Evolutionary conservation across 2,329 filamentous ascomycete genomes (phyloP), one percentile per base, ranked within the genome.

Genomic region (Eutypella sp.): DNA sequence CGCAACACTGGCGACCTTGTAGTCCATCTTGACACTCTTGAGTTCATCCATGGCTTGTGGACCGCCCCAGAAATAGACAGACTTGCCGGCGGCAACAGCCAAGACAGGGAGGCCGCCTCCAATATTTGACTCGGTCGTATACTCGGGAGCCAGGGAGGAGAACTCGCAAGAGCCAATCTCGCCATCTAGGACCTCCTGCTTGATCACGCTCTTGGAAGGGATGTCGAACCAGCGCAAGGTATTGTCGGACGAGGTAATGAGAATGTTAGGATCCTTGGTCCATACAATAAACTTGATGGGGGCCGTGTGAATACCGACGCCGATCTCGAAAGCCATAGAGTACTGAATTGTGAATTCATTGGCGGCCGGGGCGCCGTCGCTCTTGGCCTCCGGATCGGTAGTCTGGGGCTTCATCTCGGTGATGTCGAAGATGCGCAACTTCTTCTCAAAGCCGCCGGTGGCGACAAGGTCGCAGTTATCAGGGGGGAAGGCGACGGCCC

Each of bases 271-370:
- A 59, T 95, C 87, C 48, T 82, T 81, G 43, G 89, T 89, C 93
- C 93, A 99, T 50, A 95, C 87, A 50, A 99, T 95, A 47, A 89
- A 91, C 67, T 96, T 97, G 76, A 99, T 97, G 25, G 87, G 88
- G 40, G 87, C 87, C 15, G 79, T 84, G 65, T 99, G 93, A 11
- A 87, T 78, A 29, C 88, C 89, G 6, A 85, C 78, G 18, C 90
- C 93, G 55, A 99, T 92, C 65, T 97, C 93, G 61, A 91, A 93
- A 50, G 85, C 81, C 23, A 69, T 80, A 2, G 84, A 79, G 1
- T 83, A 74, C 5, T 76, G 69, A 34, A 84, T 74, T 0, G 73
- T 73, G 31, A 72, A 62, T 20, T 74, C 56, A 9, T 59, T 54
- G 11, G 56, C 57, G 23, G 62, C 63, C 22, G 58, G 60, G 24